Conservation (phyloP, 768 basidiomycete genomes). For the Clitopilus passeckerianus region DNA sequence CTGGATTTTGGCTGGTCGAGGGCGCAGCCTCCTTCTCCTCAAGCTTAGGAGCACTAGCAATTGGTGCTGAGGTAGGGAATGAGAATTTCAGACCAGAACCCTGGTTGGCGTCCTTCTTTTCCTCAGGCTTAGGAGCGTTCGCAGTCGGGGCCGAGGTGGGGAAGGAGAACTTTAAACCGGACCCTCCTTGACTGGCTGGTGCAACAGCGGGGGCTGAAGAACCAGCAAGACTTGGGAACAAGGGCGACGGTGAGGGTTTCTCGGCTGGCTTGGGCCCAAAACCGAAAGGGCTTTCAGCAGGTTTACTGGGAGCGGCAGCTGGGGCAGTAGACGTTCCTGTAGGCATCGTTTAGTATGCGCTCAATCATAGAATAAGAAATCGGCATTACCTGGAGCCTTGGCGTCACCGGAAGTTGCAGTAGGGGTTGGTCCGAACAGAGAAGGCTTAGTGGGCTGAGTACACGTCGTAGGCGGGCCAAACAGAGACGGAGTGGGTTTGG, state of each 20-base stretch:
- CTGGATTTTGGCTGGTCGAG: constrained; percentile 1
- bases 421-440: background rate
- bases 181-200: constrained; percentile 3
- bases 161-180: constrained; percentile 12
- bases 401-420: background rate
- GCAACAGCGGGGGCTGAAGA: constrained; percentile 7
- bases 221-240: constrained; percentile 5
- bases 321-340: constrained; percentile 1
- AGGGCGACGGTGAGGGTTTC: background rate
- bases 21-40: too few relatives aligned
- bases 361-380: background rate
- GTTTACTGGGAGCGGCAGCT: constrained; percentile 8
- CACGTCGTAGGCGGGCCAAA: constrained; percentile 14
- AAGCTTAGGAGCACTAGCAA: too few relatives aligned
- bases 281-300: constrained; percentile 5
- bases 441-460: background rate
- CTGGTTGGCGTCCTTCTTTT: constrained; percentile 6
- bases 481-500: constrained; percentile 14
- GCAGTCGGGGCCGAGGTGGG: constrained; percentile 9
- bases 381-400: background rate
- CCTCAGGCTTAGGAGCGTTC: constrained; percentile 4
- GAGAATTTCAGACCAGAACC: too few relatives aligned
- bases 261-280: background rate
- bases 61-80: too few relatives aligned
- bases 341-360: background rate